These are phyloP conservation scores for Pyrenophora tritici-repentis DNA, from an alignment of 2,329 filamentous ascomycete species.

Conservation along the genomic window DNA sequence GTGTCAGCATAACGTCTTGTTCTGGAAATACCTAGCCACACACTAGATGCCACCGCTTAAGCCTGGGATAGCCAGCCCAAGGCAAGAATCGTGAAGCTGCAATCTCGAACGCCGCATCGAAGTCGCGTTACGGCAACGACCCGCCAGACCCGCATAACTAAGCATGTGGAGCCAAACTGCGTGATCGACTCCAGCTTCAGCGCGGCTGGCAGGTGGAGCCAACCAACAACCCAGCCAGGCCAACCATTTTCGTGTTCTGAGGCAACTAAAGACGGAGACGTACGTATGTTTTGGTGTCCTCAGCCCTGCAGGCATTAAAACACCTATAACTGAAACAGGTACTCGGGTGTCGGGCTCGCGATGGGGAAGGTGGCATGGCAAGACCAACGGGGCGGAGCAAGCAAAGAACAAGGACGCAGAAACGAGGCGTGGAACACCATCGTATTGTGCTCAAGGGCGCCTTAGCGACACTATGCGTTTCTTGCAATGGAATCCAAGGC, in stretches of 20 bases:
- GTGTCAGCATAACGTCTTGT: no score
- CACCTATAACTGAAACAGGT: conserved; percentile 3
- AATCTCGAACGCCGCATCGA: no score
- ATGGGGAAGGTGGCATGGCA: not conserved
- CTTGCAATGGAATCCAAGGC: not conserved
- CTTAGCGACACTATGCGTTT: not conserved
- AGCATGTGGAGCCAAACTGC: not conserved
- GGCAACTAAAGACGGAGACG: conserved; percentile 1
- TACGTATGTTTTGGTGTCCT: not conserved
- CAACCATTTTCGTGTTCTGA: conserved; percentile 1
- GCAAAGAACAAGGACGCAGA: not conserved
- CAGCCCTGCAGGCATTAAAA: not conserved
- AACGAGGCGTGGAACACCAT: conserved; percentile 3
- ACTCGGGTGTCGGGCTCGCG: not conserved
- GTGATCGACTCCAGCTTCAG: no score
- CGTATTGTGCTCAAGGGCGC: not conserved
- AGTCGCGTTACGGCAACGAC: no score
- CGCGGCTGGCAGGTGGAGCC: no score
- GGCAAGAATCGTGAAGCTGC: no score
- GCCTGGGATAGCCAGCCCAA: no score
- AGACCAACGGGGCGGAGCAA: not conserved
- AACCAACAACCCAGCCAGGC: not conserved
- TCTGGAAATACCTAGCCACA: no score
- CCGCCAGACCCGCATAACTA: no score
- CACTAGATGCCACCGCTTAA: no score